Base-by-base conservation (phyloP, 768 basidiomycete genomes). In the Mycena kentingensis region DNA sequence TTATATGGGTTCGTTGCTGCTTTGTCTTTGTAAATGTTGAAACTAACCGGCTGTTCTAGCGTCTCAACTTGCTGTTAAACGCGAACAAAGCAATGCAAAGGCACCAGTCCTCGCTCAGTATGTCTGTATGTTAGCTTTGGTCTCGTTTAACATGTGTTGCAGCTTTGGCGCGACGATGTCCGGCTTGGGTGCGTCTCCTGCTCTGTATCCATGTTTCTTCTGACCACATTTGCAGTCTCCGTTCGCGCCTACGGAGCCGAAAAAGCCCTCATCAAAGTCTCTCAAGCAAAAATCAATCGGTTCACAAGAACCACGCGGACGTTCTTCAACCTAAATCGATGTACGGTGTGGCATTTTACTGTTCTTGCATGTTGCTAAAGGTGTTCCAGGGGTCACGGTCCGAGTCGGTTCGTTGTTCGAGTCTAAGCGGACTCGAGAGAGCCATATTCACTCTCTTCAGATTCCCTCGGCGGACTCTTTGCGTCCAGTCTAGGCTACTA, bases 141-240 rank as follows among this genome's bases (percentile, higher is more conserved):
- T 42, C 58, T 71, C 21, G 61, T 63, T 64, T 64, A 15, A 6
- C 46, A n/a, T 55, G 27, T 22, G 50, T 54, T 49, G 43, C 61
- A 66, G 71, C 65, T 70, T 83, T 66, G 73, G 80, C 45, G 74
- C 85, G 58, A 75, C 85, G 1, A 79, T 89, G 31, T 67, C 76
- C 52, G 87, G 86, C 6, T 60, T 85, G 28, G 68, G 77, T 77
- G 67, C 42, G 72, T 56, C 21, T 11, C 18, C 15, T 35, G 4
- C 24, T 15, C 16, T 36, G 24, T 15, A 27, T 26, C 4, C 24
- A 16, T 43, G 41, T 19, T 13, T 18, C 36, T 11, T 28, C n/a
- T 32, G 36, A 39, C 8, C 28, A 15, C 39, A 31, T 57, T 35
- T 27, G 22, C 44, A 65, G 62, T 44, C 22, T 65, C 77, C 5